Percentiles rank a stretch among this genome's conserved stretches.
phyloP scores from a whole-genome alignment of 345 rosid species.

The Firmiana major region DNA sequence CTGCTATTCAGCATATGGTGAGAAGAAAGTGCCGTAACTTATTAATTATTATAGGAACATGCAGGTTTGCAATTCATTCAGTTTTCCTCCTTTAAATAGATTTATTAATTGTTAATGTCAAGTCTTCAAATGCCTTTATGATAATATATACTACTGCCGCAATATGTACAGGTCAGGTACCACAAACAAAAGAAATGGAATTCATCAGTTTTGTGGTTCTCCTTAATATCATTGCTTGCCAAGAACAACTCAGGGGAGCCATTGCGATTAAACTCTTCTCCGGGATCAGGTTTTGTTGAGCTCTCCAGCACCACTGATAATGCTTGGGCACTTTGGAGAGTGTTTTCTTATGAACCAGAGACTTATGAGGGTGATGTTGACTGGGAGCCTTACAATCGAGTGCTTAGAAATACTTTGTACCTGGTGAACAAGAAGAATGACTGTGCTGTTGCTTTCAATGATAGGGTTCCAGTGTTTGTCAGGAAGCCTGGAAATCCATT shows the following conservation, averaged over 20 bases:
- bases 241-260: slow-evolving; percentile 67
- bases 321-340: slow-evolving; percentile 62
- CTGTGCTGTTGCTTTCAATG: slow-evolving; percentile 68
- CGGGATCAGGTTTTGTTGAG: slow-evolving; percentile 70
- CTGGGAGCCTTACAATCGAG: slow-evolving; percentile 59
- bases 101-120: slow-evolving; percentile 3
- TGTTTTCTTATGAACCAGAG: slow-evolving; percentile 46
- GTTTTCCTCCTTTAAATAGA: not conserved
- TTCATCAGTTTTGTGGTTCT: slow-evolving; percentile 74
- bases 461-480: slow-evolving; percentile 81
- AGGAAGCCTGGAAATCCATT: slow-evolving; percentile 89
- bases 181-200: slow-evolving; percentile 59
- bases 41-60: not conserved
- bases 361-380: slow-evolving; percentile 49
- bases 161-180: slow-evolving; percentile 62
- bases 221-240: slow-evolving; percentile 77
- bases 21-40: not conserved
- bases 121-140: slow-evolving; percentile 6
- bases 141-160: not conserved
- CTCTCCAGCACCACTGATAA: slow-evolving; percentile 54
- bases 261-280: slow-evolving; percentile 52
- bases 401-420: slow-evolving; percentile 60
- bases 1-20: too few species aligned
- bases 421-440: slow-evolving; percentile 81
- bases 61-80: not conserved